Evolutionary conservation across 805 yeast species (phyloP).

Genomic region (Candida ficus): DNA sequence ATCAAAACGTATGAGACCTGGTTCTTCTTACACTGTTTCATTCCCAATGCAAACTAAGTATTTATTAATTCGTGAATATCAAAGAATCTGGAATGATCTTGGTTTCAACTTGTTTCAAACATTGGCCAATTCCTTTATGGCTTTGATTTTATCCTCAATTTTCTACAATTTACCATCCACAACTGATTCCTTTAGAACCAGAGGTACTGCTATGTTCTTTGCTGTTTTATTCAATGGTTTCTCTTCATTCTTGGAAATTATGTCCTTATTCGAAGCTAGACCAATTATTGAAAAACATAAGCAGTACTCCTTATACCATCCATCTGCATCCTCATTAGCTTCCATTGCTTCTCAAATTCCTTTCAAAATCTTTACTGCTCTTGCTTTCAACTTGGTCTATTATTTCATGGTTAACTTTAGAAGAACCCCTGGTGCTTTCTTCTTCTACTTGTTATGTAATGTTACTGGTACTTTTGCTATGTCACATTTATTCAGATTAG

Average conservation of each 20-base stretch:
- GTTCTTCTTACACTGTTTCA: constrained; percentile 51
- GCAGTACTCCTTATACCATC: constrained; percentile 52
- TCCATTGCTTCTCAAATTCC: constrained; percentile 58
- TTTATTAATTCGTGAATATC: constrained; percentile 39
- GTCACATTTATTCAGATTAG: constrained; percentile 52
- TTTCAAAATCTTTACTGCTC: constrained; percentile 36
- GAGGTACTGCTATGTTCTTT: constrained; percentile 66
- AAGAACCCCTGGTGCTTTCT: constrained; percentile 50
- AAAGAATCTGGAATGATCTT: constrained; percentile 45
- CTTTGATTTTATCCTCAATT: constrained; percentile 50
- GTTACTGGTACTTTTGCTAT: constrained; percentile 42
- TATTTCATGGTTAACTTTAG: constrained; percentile 53
- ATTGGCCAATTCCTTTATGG: constrained; percentile 46
- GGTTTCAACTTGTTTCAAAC: constrained; percentile 39
- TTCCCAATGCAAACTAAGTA: constrained; percentile 47
- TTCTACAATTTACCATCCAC: constrained; percentile 43
- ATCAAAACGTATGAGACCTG: constrained; percentile 38
- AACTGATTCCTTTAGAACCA: constrained; percentile 45
- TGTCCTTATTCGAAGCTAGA: constrained; percentile 30
- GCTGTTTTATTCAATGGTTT: constrained; percentile 60
- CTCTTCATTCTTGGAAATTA: constrained; percentile 53
- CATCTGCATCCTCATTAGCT: constrained; percentile 61
- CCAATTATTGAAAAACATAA: constrained; percentile 56
- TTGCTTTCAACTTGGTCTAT: constrained; percentile 42
- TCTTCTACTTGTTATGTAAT: constrained; percentile 43